phyloP scores from a whole-genome alignment of 2,329 filamentous ascomycete genomes.

The Lachnellula arida region DNA sequence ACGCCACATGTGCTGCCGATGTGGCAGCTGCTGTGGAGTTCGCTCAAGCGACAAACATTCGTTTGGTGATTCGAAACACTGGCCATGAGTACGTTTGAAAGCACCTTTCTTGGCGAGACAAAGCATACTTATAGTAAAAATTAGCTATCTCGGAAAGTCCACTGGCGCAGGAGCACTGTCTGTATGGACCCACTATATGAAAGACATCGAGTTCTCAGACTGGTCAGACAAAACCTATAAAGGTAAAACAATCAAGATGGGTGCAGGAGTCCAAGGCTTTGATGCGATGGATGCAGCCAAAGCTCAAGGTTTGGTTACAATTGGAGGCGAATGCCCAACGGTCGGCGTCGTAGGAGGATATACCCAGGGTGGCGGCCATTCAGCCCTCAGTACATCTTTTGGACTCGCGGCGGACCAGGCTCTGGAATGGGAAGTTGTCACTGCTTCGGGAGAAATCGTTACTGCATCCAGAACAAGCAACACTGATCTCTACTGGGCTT shows the following conservation, averaged over 20 bases:
- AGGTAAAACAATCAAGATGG: slow-evolving; percentile 49
- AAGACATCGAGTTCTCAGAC: slow-evolving; percentile 39
- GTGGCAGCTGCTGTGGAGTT: slow-evolving; percentile 34
- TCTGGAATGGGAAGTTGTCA: slow-evolving; percentile 53
- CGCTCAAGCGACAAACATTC: slow-evolving; percentile 34
- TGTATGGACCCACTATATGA: slow-evolving; percentile 53
- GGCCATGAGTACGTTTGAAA: slow-evolving; percentile 43
- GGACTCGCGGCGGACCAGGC: slow-evolving; percentile 58
- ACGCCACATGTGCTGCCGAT: slow-evolving; percentile 22
- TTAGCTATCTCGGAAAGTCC: slow-evolving; percentile 48
- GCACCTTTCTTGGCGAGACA: no score
- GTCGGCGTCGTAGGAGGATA: slow-evolving; percentile 58
- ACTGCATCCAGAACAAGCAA: slow-evolving; percentile 45
- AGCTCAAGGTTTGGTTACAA: slow-evolving; percentile 38
- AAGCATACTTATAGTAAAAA: no score
- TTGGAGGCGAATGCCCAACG: slow-evolving; percentile 51
- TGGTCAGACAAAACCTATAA: slow-evolving; percentile 40
- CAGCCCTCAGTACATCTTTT: slow-evolving; percentile 46
- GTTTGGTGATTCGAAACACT: slow-evolving; percentile 49
- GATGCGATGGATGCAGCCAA: slow-evolving; percentile 42
- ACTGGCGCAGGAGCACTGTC: slow-evolving; percentile 55
- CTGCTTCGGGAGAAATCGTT: slow-evolving; percentile 43
- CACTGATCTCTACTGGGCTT: slow-evolving; percentile 58
- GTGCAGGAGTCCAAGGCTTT: slow-evolving; percentile 47
- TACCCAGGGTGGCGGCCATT: slow-evolving; percentile 56